Percentiles rank a stretch among this genome's conserved stretches.
These are phyloP conservation scores for Cicer yamashitae DNA, from an alignment of 306 rosid genomes.

Conservation along the genomic window DNA sequence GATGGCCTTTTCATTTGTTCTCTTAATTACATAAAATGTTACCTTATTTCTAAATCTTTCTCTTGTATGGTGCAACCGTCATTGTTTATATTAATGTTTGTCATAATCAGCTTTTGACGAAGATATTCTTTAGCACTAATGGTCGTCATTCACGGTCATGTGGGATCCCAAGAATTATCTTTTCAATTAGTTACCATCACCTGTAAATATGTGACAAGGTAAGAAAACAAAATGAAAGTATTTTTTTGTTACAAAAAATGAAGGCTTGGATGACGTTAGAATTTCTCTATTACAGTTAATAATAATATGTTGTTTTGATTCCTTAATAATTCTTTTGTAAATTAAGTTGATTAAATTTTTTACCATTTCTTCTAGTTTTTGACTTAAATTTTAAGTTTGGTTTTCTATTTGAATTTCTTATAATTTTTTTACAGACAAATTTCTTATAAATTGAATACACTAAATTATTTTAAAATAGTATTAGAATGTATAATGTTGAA, in stretches of 20 bases:
- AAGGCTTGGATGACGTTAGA: background rate
- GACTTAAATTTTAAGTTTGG: background rate
- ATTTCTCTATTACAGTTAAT: background rate
- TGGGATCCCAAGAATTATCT: slow-evolving; percentile 36
- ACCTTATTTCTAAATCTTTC: slow-evolving; percentile 44
- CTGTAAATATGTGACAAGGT: background rate
- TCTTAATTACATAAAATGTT: slow-evolving; percentile 30
- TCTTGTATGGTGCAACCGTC: slow-evolving; percentile 48
- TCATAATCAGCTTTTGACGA: slow-evolving; percentile 52
- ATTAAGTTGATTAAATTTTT: background rate
- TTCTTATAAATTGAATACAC: background rate
- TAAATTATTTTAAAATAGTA: background rate
- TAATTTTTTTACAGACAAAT: no score
- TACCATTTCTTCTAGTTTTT: background rate
- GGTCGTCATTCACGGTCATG: slow-evolving; percentile 6
- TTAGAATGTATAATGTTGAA: no score
- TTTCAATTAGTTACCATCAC: background rate
- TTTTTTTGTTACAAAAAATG: background rate
- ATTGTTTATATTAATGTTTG: slow-evolving; percentile 17
- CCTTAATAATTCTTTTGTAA: background rate
- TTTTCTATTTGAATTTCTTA: background rate
- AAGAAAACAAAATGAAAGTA: no score
- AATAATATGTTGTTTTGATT: background rate
- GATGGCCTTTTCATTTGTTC: slow-evolving; percentile 60
- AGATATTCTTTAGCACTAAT: slow-evolving; percentile 33